phyloP scores from a whole-genome alignment of 371 early-diverging fungal genomes.

The Massospora cicadina region DNA sequence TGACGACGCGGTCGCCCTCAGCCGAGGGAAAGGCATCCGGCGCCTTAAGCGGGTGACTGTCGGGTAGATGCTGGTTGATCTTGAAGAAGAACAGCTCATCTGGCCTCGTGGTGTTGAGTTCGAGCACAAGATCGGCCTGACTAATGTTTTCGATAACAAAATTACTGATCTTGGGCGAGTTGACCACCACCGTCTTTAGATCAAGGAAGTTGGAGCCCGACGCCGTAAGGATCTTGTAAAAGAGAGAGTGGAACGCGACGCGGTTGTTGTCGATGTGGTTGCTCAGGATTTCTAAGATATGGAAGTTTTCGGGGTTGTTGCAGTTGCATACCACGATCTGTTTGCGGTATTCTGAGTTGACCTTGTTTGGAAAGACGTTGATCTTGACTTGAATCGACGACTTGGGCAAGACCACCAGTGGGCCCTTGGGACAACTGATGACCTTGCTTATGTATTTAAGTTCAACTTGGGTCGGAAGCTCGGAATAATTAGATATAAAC shows the following conservation, averaged over 20 bases:
- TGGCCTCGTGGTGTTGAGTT: conserved; percentile 42
- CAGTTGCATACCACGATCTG: conserved; percentile 85
- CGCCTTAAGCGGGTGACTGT: neutral
- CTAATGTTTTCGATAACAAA: conserved; percentile 78
- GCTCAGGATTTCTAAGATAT: conserved; percentile 76
- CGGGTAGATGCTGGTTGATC: neutral
- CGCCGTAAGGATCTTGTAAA: conserved; percentile 83
- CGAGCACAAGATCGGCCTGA: conserved; percentile 27
- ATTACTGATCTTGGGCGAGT: conserved; percentile 59
- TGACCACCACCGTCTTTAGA: conserved; percentile 70
- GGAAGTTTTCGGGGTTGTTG: conserved; percentile 75
- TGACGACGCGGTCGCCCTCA: neutral
- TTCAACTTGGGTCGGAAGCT: conserved; percentile 68
- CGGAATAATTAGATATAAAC: conserved; percentile 67
- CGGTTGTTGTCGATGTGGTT: conserved; percentile 89
- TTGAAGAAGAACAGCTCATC: conserved; percentile 31
- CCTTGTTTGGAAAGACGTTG: conserved; percentile 93
- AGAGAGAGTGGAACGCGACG: conserved; percentile 89
- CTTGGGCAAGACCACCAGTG: conserved; percentile 66
- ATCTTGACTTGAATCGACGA: conserved; percentile 69
- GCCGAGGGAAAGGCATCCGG: neutral
- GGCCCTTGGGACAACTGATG: conserved; percentile 57
- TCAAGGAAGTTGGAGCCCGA: conserved; percentile 84
- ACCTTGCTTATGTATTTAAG: conserved; percentile 83
- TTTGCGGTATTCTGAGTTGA: conserved; percentile 92